phyloP scores from a whole-genome alignment of 371 early-diverging fungal genomes.

The Batkoa obscura region DNA sequence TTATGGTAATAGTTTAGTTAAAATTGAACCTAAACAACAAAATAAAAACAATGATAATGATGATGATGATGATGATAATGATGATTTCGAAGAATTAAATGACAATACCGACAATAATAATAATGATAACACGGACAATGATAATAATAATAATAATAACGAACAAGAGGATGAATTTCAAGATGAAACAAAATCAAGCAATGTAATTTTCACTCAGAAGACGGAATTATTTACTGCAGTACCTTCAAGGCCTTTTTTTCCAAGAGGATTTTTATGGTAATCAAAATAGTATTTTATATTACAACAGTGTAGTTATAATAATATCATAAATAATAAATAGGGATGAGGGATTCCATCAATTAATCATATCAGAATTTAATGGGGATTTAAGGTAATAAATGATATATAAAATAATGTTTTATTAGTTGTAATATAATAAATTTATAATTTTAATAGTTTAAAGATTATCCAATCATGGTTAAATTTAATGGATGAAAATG shows the following conservation, averaged over 20 bases:
- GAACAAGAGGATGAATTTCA: conserved; percentile 22
- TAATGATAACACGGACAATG: conserved; percentile 22
- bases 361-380: conserved; percentile 74
- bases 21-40: neutral
- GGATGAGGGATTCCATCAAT: conserved; percentile 91
- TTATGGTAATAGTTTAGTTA: conserved; percentile 27
- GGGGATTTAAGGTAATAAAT: conserved; percentile 38
- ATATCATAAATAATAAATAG: conserved; percentile 9
- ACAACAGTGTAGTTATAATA: neutral
- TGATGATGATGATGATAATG: conserved; percentile 16
- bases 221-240: conserved; percentile 59
- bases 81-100: conserved; percentile 18
- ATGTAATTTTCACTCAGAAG: conserved; percentile 37
- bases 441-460: conserved; percentile 10
- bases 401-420: too few species aligned
- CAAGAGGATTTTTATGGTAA: conserved; percentile 85
- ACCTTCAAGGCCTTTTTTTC: conserved; percentile 86
- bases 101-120: conserved; percentile 22
- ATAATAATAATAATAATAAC: conserved; percentile 26
- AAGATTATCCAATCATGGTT: conserved; percentile 71
- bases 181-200: conserved; percentile 14
- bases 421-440: too few species aligned
- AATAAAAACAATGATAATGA: neutral
- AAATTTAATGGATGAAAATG: conserved; percentile 54
- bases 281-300: neutral